phyloP scores from a whole-genome alignment of 805 yeast genomes.

The Torulaspora gathmanii region DNA sequence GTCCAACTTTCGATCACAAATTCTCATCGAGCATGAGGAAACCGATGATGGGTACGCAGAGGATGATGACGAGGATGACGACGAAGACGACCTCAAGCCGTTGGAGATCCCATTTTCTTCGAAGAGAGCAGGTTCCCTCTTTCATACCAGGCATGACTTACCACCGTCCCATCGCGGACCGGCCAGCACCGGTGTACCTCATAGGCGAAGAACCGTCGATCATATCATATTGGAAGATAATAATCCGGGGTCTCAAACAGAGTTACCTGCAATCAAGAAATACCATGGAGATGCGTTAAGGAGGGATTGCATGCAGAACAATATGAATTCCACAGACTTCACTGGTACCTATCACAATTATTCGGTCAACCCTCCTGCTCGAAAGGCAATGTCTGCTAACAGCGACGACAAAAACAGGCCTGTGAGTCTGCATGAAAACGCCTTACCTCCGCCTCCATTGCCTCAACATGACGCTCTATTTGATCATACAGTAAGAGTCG shows the following conservation, averaged over 20 bases:
- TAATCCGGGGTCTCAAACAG: background rate
- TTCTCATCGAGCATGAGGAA: conserved; percentile 18
- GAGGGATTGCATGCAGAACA: background rate
- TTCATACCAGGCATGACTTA: conserved; percentile 17
- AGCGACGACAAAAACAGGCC: conserved; percentile 1
- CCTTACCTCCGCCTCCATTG: conserved; percentile 10
- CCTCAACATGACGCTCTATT: conserved; percentile 7
- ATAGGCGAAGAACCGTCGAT: conserved; percentile 8
- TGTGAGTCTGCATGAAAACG: background rate
- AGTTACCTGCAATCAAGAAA: conserved; percentile 1
- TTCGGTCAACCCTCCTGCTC: conserved; percentile 2
- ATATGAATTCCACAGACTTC: background rate
- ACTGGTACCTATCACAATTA: conserved; percentile 4
- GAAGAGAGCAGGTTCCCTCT: conserved; percentile 21
- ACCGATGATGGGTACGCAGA: conserved; percentile 26
- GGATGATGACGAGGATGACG: conserved; percentile 13
- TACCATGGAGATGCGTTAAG: background rate
- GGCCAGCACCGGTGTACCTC: background rate
- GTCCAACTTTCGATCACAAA: conserved; percentile 13
- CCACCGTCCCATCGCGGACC: conserved; percentile 13
- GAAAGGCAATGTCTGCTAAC: background rate
- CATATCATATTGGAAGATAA: conserved; percentile 7
- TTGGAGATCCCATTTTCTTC: conserved; percentile 28
- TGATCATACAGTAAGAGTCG: conserved; percentile 1
- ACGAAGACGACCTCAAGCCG: conserved; percentile 22